Evolutionary conservation across 768 basidiomycete genomes (phyloP).

Genomic region (Gymnopilus junonius): DNA sequence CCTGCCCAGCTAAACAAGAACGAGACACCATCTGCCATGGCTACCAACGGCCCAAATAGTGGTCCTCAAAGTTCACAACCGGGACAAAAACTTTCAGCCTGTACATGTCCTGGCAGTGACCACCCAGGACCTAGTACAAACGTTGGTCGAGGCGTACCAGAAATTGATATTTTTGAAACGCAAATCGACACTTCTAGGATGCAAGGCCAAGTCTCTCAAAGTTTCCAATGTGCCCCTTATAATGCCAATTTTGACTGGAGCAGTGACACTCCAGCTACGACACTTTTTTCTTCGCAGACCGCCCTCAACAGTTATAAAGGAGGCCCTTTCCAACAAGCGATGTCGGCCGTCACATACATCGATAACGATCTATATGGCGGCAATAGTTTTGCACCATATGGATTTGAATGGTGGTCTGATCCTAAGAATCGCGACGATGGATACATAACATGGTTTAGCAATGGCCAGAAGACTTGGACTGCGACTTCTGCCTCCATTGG

Average conservation of each 20-base stretch:
- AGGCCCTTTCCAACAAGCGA: conserved; percentile 74
- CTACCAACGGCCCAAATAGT: conserved; percentile 55
- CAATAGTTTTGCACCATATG: conserved; percentile 62
- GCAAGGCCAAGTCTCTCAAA: conserved; percentile 77
- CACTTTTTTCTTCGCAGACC: conserved; percentile 54
- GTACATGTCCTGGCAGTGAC: conserved; percentile 84
- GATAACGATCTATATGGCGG: conserved; percentile 61
- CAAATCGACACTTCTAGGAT: conserved; percentile 60
- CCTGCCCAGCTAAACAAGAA: conserved; percentile 73
- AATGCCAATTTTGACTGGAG: conserved; percentile 69
- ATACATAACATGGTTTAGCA: conserved; percentile 84
- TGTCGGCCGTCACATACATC: conserved; percentile 65
- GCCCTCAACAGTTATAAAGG: conserved; percentile 71
- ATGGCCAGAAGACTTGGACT: conserved; percentile 73
- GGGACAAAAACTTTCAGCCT: conserved; percentile 86
- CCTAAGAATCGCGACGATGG: conserved; percentile 67
- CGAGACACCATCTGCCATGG: conserved; percentile 60
- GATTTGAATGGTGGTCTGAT: conserved; percentile 82
- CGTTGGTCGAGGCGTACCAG: conserved; percentile 81
- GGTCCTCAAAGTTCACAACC: conserved; percentile 74
- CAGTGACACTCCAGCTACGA: conserved; percentile 53
- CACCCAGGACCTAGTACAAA: conserved; percentile 83
- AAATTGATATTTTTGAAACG: conserved; percentile 92
- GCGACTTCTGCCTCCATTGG: conserved; percentile 69
- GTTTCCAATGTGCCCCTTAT: conserved; percentile 81